Evolutionary conservation across 1,284 basidiomycete species (phyloP).

Genomic region (Apiotrichum mycotoxinovorans): DNA sequence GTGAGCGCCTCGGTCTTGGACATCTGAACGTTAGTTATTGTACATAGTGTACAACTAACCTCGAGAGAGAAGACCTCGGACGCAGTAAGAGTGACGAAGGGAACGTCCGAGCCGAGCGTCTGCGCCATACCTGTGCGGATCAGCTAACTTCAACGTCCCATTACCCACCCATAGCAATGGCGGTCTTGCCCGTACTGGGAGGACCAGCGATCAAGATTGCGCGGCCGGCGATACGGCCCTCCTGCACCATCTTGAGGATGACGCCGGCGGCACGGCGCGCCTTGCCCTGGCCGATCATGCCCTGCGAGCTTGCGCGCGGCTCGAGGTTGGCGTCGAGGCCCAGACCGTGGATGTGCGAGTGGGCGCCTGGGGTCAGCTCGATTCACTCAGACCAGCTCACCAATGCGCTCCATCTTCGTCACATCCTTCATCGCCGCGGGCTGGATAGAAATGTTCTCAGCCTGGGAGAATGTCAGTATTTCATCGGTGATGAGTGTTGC

Average conservation of each 20-base stretch:
- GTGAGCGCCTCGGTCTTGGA: constrained; percentile 97
- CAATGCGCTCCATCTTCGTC: constrained; percentile 95
- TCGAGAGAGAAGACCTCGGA: constrained; percentile 96
- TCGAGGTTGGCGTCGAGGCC: constrained; percentile 88
- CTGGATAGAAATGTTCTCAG: constrained; percentile 51
- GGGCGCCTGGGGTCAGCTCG: constrained; percentile 62
- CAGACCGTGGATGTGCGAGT: constrained; percentile 93
- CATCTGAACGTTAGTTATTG: constrained; percentile 57
- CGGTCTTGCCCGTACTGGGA: constrained; percentile 94
- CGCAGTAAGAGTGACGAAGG: constrained; percentile 94
- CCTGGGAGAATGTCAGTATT: constrained; percentile 25
- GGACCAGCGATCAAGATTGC: constrained; percentile 96
- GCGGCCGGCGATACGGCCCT: constrained; percentile 88
- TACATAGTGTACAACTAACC: constrained; percentile 25
- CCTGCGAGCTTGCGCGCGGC: constrained; percentile 75
- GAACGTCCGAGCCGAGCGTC: constrained; percentile 85
- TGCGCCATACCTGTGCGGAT: constrained; percentile 86
- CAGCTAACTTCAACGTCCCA: constrained; percentile 4
- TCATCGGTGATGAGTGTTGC: too few species aligned
- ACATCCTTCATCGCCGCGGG: constrained; percentile 65
- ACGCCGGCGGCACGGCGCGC: constrained; percentile 95
- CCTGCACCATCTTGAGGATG: constrained; percentile 97
- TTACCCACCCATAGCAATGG: constrained; percentile 81
- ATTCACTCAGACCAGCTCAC: constrained; percentile 49
- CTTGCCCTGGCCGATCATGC: constrained; percentile 94